Conservation (phyloP, 176 grass and related monocot species). For the Bonia amplexicaulis region DNA sequence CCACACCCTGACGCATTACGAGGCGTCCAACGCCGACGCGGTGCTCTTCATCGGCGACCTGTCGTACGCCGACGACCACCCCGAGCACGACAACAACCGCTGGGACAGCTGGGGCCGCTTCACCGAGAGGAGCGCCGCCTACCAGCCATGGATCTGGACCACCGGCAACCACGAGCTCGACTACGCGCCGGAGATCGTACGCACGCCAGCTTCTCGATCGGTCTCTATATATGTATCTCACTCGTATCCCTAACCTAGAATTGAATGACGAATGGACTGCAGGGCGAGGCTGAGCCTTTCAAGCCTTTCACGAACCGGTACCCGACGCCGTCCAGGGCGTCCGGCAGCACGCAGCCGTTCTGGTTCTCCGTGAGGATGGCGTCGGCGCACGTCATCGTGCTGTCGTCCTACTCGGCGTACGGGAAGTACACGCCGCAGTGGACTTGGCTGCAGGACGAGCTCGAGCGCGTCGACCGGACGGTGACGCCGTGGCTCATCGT, state of each 20-base stretch:
- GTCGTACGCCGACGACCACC: constrained; percentile 60
- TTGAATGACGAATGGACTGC: not conserved
- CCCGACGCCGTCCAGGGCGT: constrained; percentile 37
- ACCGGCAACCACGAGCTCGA: constrained; percentile 70
- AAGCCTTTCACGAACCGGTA: constrained; percentile 48
- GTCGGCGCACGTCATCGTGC: constrained; percentile 49
- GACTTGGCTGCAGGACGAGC: constrained; percentile 54
- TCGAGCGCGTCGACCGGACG: constrained; percentile 42
- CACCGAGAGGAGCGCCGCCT: constrained; percentile 45
- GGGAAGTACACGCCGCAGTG: constrained; percentile 74
- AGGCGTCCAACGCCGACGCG: constrained; percentile 23
- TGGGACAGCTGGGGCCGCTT: constrained; percentile 79
- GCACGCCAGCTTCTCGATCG: not conserved
- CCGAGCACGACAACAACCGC: constrained; percentile 49
- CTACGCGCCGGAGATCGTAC: constrained; percentile 49
- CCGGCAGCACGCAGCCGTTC: constrained; percentile 33
- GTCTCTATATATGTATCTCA: too few species aligned
- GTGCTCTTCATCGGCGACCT: constrained; percentile 64
- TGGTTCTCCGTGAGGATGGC: constrained; percentile 53
- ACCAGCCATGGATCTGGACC: constrained; percentile 79
- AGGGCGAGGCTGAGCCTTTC: constrained; percentile 58
- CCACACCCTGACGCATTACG: constrained; percentile 54
- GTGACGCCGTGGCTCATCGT: constrained; percentile 69
- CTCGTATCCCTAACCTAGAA: too few species aligned
- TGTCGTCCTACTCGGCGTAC: constrained; percentile 54